phyloP scores from a whole-genome alignment of 2,329 filamentous ascomycete species.

The Epichloe typhina region DNA sequence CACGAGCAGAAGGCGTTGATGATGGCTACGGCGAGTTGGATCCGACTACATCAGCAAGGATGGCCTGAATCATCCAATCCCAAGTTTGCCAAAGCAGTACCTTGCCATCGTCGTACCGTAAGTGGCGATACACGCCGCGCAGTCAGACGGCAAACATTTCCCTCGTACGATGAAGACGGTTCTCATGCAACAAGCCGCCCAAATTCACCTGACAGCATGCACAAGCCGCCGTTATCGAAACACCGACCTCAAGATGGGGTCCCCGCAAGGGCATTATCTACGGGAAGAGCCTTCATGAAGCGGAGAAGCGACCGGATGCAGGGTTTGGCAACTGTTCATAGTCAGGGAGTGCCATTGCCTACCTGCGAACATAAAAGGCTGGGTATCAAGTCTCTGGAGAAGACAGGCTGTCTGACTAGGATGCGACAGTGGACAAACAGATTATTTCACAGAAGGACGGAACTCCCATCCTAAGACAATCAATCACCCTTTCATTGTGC shows the following conservation, averaged over 20 bases:
- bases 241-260: neutral
- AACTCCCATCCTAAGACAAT: neutral
- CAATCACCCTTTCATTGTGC: neutral
- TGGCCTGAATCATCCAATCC: constrained; percentile 21
- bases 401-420: constrained; percentile 1
- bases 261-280: constrained; percentile 12
- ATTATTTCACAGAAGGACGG: constrained; percentile 5
- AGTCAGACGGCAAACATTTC: constrained; percentile 7
- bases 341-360: neutral
- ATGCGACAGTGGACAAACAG: constrained; percentile 9
- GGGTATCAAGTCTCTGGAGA: neutral
- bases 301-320: constrained; percentile 9
- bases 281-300: constrained; percentile 15
- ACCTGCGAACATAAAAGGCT: neutral
- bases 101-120: constrained; percentile 13
- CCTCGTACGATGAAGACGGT: constrained; percentile 5
- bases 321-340: constrained; percentile 1
- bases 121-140: constrained; percentile 2
- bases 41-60: constrained; percentile 22
- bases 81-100: constrained; percentile 13
- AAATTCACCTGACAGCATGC: neutral
- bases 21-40: constrained; percentile 25
- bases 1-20: constrained; percentile 23
- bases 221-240: neutral
- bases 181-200: constrained; percentile 4